Percentiles rank a stretch among this genome's conserved stretches.
These are phyloP conservation scores for Penicillium cataractarum DNA, from an alignment of 495 filamentous ascomycete genomes.

Conservation along the genomic window DNA sequence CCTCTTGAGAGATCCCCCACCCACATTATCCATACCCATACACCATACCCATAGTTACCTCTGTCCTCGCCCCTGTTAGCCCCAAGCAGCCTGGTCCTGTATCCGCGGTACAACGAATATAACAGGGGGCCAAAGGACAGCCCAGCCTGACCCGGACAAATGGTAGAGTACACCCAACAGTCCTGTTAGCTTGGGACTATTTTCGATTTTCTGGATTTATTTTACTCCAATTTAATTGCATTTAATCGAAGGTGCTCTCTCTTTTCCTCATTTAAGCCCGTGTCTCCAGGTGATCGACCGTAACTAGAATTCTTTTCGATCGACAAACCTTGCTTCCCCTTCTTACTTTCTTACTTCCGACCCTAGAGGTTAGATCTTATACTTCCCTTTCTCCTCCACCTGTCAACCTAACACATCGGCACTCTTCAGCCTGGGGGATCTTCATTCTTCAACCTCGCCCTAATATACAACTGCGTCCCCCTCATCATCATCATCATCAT, in stretches of 20 bases:
- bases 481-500: neutral
- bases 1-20: constrained; percentile 18
- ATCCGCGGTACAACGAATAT: constrained; percentile 33
- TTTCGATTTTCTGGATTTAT: constrained; percentile 13
- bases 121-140: constrained; percentile 32
- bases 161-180: constrained; percentile 33
- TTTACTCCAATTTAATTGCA: neutral
- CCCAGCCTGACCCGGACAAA: constrained; percentile 26
- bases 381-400: constrained; percentile 13
- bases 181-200: constrained; percentile 22
- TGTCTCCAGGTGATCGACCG: constrained; percentile 30
- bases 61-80: constrained; percentile 25
- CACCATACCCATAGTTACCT: neutral
- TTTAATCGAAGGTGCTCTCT: neutral
- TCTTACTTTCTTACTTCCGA: neutral
- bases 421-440: neutral
- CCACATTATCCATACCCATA: neutral
- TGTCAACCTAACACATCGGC: constrained; percentile 2
- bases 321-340: constrained; percentile 30
- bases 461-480: neutral
- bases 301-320: constrained; percentile 21
- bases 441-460: neutral
- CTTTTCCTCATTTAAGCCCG: constrained; percentile 30
- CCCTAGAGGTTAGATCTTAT: constrained; percentile 16
- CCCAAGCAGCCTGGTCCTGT: constrained; percentile 27